Evolutionary conservation across 129 eudicot genomes (phyloP).

Genomic region (Artemisia tridentata): DNA sequence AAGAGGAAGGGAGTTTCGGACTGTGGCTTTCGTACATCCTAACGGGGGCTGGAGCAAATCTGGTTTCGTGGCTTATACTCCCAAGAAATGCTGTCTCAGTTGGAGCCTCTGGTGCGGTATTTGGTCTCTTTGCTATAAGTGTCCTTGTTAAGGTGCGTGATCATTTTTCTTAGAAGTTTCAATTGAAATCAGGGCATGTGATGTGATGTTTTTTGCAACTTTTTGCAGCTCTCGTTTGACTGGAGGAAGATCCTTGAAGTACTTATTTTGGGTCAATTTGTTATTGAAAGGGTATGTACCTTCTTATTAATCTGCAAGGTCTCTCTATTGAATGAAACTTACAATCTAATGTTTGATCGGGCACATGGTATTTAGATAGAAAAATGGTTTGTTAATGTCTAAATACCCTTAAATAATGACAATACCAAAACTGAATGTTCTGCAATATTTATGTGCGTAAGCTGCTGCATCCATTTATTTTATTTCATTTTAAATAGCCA

Average conservation of each 20-base stretch:
- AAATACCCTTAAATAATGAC: background rate
- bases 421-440: background rate
- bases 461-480: too few species aligned
- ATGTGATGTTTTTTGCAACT: conserved; percentile 12
- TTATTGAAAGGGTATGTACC: conserved; percentile 73
- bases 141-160: conserved; percentile 87
- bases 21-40: conserved; percentile 87
- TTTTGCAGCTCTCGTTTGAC: conserved; percentile 84
- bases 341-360: conserved; percentile 5
- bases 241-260: conserved; percentile 99
- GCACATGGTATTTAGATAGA: background rate
- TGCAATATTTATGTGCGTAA: too few species aligned
- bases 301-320: conserved; percentile 3
- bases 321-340: background rate
- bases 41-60: conserved; percentile 97
- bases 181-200: background rate
- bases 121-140: conserved; percentile 95
- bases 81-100: conserved; percentile 95
- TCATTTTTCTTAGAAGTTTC: background rate
- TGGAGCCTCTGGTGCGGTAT: conserved; percentile 98
- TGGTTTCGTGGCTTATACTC: conserved; percentile 94
- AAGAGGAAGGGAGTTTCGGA: conserved; percentile 92
- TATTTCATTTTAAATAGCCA: too few species aligned
- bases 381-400: background rate
- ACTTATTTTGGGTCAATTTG: conserved; percentile 93